Evolutionary conservation across 2,329 filamentous ascomycete genomes (phyloP).

Genomic region (Aulographum hederae): DNA sequence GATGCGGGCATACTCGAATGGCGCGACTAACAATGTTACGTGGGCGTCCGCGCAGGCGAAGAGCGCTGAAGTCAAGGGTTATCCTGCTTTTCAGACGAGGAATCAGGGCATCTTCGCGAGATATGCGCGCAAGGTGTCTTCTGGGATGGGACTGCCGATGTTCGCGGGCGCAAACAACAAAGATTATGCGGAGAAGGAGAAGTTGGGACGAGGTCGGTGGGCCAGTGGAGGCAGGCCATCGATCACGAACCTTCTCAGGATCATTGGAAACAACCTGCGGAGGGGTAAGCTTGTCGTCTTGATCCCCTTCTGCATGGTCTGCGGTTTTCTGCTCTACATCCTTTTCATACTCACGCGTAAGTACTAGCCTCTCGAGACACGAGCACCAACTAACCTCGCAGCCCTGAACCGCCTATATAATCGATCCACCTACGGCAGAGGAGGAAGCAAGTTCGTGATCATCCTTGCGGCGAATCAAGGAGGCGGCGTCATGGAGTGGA

Average conservation of each 20-base stretch:
- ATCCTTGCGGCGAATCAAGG: conserved; percentile 87
- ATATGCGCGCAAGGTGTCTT: conserved; percentile 66
- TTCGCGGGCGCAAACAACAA: no score
- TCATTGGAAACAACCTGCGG: conserved; percentile 35
- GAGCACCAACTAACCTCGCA: conserved; percentile 14
- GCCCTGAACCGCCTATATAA: conserved; percentile 45
- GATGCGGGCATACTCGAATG: conserved; percentile 29
- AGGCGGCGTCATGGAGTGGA: conserved; percentile 98
- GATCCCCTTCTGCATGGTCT: conserved; percentile 40
- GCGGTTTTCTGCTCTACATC: no score
- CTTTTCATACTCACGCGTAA: conserved; percentile 58
- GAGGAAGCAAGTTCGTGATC: conserved; percentile 81
- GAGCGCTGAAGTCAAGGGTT: conserved; percentile 53
- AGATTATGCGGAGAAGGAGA: conserved; percentile 61
- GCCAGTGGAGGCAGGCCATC: conserved; percentile 13
- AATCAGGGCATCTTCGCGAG: conserved; percentile 77
- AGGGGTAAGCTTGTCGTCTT: conserved; percentile 41
- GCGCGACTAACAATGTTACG: conserved; percentile 39
- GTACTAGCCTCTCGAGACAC: conserved; percentile 20
- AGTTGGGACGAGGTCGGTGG: conserved; percentile 43
- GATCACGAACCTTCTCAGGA: conserved; percentile 14
- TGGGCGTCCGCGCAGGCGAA: conserved; percentile 74
- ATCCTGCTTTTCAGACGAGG: conserved; percentile 57
- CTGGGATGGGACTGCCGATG: no score
- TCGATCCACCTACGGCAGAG: conserved; percentile 54